Evolutionary conservation across 1,284 basidiomycete species (phyloP), one percentile per base, ranked within the genome.

Genomic region (Leccinum subatratum): DNA sequence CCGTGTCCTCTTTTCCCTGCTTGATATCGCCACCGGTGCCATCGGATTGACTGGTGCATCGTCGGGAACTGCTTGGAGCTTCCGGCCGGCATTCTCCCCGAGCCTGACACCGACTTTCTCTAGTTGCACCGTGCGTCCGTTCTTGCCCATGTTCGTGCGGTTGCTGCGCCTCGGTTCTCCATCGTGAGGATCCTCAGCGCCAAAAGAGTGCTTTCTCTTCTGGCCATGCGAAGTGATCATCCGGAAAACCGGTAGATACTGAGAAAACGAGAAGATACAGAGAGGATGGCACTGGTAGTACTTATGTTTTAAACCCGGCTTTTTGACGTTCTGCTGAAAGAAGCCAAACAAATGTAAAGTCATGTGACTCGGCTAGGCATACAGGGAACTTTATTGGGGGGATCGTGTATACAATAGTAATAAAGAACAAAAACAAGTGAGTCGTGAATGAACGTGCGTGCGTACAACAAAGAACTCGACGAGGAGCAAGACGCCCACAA

Each of bases 401-500:
- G 30, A 32, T 32, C 30, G 30, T 9, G 30, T 9, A n/a, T n/a
- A n/a, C n/a, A n/a, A 32, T 7, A 32, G 30, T 32, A 32, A 32
- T 32, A 8, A n/a, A n/a, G n/a, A n/a, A n/a, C n/a, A 32, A 32
- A 32, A 8, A 32, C 30, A 32, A 32, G 30, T 8, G 7, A 32
- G 30, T 32, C 30, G 30, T 32, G 30, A 32, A 32, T 32, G 30
- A 32, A 32, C 30, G 30, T 32, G 30, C 30, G 9, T 32, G 30
- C 30, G 30, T 32, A 32, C 30, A 32, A 32, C 1, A 32, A 9
- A 32, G 30, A 32, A 32, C 30, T 32, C 30, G 30, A 32, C 30
- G 30, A 32, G 8, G 1, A 25, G 85, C 82, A 16, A 85, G 30
- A 30, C 30, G 30, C 30, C 30, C 30, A 30, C 7, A 28, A 28